These are phyloP conservation scores for Thelonectria discophora DNA, from an alignment of 2,329 filamentous ascomycete species.

Conservation along the genomic window DNA sequence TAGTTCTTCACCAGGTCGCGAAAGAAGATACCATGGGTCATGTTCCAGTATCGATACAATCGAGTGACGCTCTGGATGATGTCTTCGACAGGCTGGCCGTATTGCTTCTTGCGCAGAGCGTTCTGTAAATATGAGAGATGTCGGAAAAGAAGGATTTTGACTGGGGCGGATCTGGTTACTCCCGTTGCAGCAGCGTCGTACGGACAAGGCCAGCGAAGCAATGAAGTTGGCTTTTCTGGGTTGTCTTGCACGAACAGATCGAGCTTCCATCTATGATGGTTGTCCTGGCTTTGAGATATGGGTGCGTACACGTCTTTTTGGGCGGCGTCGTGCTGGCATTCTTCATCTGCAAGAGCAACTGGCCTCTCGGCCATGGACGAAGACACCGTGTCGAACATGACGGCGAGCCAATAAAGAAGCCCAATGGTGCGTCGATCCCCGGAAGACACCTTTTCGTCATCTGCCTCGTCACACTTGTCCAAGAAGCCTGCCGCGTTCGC, in stretches of 20 bases:
- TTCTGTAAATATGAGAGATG: conserved; percentile 63
- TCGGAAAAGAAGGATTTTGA: conserved; percentile 66
- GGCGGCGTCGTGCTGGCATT: conserved; percentile 46
- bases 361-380: conserved; percentile 57
- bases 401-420: conserved; percentile 64
- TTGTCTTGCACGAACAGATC: conserved; percentile 37
- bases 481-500: conserved; percentile 29
- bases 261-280: conserved; percentile 29
- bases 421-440: conserved; percentile 56
- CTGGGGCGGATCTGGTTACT: conserved; percentile 61
- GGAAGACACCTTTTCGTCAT: not conserved
- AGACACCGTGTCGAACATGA: conserved; percentile 67
- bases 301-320: not conserved
- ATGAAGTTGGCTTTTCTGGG: conserved; percentile 27
- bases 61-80: conserved; percentile 56
- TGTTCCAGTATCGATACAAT: conserved; percentile 64
- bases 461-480: conserved; percentile 12
- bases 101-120: conserved; percentile 51
- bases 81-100: conserved; percentile 54
- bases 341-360: conserved; percentile 48
- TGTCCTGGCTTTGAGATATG: not conserved
- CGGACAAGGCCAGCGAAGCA: conserved; percentile 60
- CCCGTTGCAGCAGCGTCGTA: conserved; percentile 58
- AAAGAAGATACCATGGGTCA: conserved; percentile 60
- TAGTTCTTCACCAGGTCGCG: conserved; percentile 60